Base-by-base conservation (phyloP, 306 rosid species). In the Dalbergia cultrata region DNA sequence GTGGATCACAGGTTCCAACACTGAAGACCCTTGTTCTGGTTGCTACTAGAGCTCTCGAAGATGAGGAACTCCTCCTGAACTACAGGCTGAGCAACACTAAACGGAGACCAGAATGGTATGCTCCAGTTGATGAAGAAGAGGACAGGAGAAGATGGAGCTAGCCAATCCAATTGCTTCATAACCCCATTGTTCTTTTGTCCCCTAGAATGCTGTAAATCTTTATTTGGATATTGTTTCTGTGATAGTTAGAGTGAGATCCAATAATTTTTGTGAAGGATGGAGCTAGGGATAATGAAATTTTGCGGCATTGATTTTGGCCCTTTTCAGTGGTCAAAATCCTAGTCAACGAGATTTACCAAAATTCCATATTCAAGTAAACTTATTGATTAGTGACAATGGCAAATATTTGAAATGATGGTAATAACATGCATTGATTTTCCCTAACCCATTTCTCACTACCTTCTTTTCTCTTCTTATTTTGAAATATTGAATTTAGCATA, bases 141-240 rank as follows among this genome's bases (percentile, higher is more conserved):
- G 99, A 95, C 68, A 71, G 80, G 81, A 93, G 96, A 86, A 93
- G 99, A 87, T 95, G 97, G 95, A 85, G 97, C 84, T 91, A 85
- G 80, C n/a, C 77, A 70, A 54, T 58, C 54, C 45, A 58, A 12
- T 45, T n/a, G 69, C 59, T 35, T 9, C 39, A 44, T 9, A 69
- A 33, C 33, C 6, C 17, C 47, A 10, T 57, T 69, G 31, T 67
- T 52, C 13, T 64, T 59, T 72, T 80, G 65, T 72, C 58, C 66
- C 67, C 17, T 12, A 60, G 65, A 53, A 82, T 59, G 50, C 69
- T 76, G 53, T 53, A 19, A 17, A 33, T 39, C 61, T 43, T 72
- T 72, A 54, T 52, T 77, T 64, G 45, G 50, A 34, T 58, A 56
- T 52, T 67, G 67, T 62, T 66, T 76, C 7, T 65, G 6, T 37